Evolutionary conservation across 2,329 filamentous ascomycete species (phyloP), one percentile per base, ranked within the genome.

Genomic region (Shiraia bambusicola): DNA sequence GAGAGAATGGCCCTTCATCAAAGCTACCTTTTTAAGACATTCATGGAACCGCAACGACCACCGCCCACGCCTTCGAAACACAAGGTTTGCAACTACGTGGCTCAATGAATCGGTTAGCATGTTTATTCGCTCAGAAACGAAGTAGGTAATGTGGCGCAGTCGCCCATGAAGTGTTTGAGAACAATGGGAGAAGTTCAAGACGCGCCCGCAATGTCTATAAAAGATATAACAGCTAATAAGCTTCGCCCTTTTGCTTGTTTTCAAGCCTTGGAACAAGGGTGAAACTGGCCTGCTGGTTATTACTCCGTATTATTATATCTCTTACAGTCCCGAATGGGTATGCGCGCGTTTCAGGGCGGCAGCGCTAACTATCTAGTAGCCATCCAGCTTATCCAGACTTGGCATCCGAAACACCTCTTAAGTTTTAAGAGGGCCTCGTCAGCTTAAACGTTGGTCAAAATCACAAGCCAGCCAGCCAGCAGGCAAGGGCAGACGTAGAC

Each of bases 241-340:
- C 59, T 54, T 65, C 50, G 48, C 45, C 28, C 37, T 40, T 37
- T 42, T 55, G 54, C 55, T 61, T 63, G 48, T 54, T 44, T 53
- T 43, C 47, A 50, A 33, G 44, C 47, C 50, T 45, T 42, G 53
- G 49, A 49, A 45, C 43, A 22, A 40, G 39, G 46, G 40, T 33
- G 14, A 28, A n/a, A 29, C 16, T 7, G 17, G 22, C 15, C 41
- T 24, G 31, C 17, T 29, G 19, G 43, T 36, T 48, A n/a, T n/a
- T n/a, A n/a, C n/a, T n/a, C n/a, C n/a, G n/a, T n/a, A n/a, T n/a
- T n/a, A n/a, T n/a, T n/a, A 37, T 28, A 31, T 40, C 40, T 30
- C 35, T 15, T 42, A 37, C 26, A 37, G 48, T 49, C 47, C 45
- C 37, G 40, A 35, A 40, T 39, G 28, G 35, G 24, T n/a, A n/a